Evolutionary conservation across 2,329 filamentous ascomycete species (phyloP), one percentile per base, ranked within the genome.

Genomic region (Colletotrichum melonis): DNA sequence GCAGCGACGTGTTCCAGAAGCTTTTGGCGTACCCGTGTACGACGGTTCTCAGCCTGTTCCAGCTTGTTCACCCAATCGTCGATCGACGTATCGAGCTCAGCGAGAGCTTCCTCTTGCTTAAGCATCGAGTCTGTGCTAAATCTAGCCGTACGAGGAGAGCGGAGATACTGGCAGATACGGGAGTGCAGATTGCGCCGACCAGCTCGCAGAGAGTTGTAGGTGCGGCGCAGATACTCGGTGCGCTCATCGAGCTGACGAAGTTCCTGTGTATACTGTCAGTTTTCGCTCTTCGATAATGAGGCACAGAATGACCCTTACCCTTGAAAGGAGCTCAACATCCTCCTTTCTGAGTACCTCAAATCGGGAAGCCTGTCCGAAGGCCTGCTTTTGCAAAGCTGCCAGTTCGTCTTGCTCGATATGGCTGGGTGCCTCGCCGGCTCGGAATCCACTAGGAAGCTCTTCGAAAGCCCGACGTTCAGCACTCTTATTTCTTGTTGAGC

Each of bases 51-150:
- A 11, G 93, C 92, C 75, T 92, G 89, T 79, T 95, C 94, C n/a
- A 95, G 88, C 83, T 95, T 95, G 77, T 84, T 87, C 62, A 94
- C 91, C 92, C 94, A 95, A 79, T 95, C 93, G 78, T 95, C 94
- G 75, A 96, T 95, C 3, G 92, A 93, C 19, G 88, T 85, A 79
- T 96, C 93, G 7, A 96, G 88, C 80, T 95, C 93, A 1, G 91
- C 90, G 12, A 96, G 86, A 1, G 93, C 92, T 81, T 95, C 93
- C 81, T 95, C 93, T 80, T 95, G 93, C 83, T 93, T 94, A 55
- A 95, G 86, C 80, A 96, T 90, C 24, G 91, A 91, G 74, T 95
- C 93, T 75, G 92, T 88, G 76, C 91, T 94, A 80, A 95, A 94
- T 76, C 90, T 92, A 69, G 92, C 90, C 5, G 90, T 89, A 38